Evolutionary conservation across 495 filamentous ascomycete species (phyloP).

Genomic region (Penicillium argentinense): DNA sequence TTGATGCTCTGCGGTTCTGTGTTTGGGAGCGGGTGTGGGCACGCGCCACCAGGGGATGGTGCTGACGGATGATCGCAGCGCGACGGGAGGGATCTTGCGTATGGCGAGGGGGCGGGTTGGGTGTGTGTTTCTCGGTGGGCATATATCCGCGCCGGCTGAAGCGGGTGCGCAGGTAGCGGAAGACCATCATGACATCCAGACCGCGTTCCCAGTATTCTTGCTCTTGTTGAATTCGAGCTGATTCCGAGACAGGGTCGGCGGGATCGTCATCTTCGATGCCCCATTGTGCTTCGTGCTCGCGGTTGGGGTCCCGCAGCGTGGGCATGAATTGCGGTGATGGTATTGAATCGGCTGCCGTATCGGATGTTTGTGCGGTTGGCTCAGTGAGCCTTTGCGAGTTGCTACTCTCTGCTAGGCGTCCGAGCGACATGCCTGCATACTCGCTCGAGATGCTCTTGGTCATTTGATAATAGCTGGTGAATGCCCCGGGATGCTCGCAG

Average conservation of each 20-base stretch:
- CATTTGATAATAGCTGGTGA: constrained; percentile 66
- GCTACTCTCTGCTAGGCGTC: constrained; percentile 29
- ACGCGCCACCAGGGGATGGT: constrained; percentile 77
- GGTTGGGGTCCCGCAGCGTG: constrained; percentile 39
- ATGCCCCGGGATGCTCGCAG: constrained; percentile 77
- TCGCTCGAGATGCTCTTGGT: constrained; percentile 41
- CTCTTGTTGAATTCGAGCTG: constrained; percentile 36
- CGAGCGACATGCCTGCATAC: constrained; percentile 55
- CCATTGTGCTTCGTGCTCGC: constrained; percentile 61
- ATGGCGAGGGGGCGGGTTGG: constrained; percentile 34
- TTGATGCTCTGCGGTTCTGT: constrained; percentile 51
- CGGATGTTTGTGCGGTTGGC: constrained; percentile 18
- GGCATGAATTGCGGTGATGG: constrained; percentile 46
- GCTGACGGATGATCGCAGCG: constrained; percentile 77
- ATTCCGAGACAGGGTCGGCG: constrained; percentile 33
- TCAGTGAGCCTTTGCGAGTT: constrained; percentile 12
- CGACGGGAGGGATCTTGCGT: constrained; percentile 70
- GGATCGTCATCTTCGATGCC: constrained; percentile 64
- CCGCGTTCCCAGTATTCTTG: constrained; percentile 87
- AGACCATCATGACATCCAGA: constrained; percentile 83
- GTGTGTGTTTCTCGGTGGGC: constrained; percentile 35
- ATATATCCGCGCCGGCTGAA: constrained; percentile 54
- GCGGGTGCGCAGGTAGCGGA: constrained; percentile 76
- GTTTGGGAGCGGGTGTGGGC: constrained; percentile 46
- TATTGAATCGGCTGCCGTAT: constrained; percentile 30